Conservation (phyloP, 2,329 filamentous ascomycete species). For the Cladorrhinum sp. region DNA sequence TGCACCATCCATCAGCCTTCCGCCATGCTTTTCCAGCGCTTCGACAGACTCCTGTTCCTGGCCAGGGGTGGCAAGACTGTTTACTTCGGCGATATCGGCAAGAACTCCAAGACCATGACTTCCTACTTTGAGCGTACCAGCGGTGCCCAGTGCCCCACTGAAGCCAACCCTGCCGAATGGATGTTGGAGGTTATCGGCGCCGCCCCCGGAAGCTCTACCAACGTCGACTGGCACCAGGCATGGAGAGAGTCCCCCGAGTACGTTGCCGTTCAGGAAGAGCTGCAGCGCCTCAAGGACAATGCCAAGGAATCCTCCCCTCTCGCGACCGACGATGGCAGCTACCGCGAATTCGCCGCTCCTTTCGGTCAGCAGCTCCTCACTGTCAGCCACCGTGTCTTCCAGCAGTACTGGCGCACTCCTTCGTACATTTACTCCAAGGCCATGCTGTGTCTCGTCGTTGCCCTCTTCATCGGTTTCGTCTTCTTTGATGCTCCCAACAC, state of each 20-base stretch:
- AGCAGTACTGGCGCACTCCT: constrained; percentile 89
- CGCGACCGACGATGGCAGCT: constrained; percentile 43
- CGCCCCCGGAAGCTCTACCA: constrained; percentile 59
- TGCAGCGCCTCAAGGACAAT: constrained; percentile 53
- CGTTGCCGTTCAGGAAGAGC: constrained; percentile 52
- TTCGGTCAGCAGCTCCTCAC: constrained; percentile 65
- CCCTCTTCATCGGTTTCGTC: constrained; percentile 79
- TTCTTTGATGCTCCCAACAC: constrained; percentile 71
- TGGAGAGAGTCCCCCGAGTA: constrained; percentile 61
- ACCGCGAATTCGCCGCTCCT: constrained; percentile 77
- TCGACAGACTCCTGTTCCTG: constrained; percentile 76
- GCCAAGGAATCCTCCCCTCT: constrained; percentile 35
- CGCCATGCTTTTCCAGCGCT: constrained; percentile 89
- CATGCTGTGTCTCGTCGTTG: constrained; percentile 59
- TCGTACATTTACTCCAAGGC: constrained; percentile 85
- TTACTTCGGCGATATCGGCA: constrained; percentile 77
- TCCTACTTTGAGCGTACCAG: constrained; percentile 75
- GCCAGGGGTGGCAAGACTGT: constrained; percentile 73
- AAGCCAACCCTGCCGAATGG: constrained; percentile 80
- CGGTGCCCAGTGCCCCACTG: constrained; percentile 59
- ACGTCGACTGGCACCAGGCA: constrained; percentile 62
- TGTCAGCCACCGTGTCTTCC: constrained; percentile 72
- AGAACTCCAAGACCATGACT: constrained; percentile 64
- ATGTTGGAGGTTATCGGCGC: constrained; percentile 65
- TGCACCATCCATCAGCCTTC: constrained; percentile 98